These are phyloP conservation scores for Penstemon eatonii DNA, from an alignment of 257 asterid species.

Conservation along the genomic window DNA sequence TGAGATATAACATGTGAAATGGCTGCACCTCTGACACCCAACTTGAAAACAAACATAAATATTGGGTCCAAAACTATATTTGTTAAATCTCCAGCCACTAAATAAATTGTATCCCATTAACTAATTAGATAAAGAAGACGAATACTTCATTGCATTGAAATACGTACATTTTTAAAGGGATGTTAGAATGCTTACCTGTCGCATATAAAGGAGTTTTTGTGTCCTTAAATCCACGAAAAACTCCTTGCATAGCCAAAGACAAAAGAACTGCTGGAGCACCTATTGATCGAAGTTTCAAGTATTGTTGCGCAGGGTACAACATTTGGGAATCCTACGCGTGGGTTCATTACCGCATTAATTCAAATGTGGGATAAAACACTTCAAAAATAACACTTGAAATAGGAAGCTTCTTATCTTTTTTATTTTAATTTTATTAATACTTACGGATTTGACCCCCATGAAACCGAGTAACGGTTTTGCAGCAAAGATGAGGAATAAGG, in stretches of 20 bases:
- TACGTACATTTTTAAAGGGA: background rate
- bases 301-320: conserved; percentile 59
- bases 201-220: conserved; percentile 75
- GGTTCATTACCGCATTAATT: too few relatives aligned
- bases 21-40: conserved; percentile 76
- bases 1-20: conserved; percentile 75
- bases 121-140: conserved; percentile 5
- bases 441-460: conserved; percentile 75
- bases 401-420: background rate
- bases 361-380: too few relatives aligned
- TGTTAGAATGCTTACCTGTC: conserved; percentile 44
- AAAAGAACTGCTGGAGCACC: conserved; percentile 84
- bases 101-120: background rate
- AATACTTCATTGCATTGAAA: conserved; percentile 1
- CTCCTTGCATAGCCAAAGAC: conserved; percentile 83
- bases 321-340: conserved; percentile 51
- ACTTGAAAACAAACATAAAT: conserved; percentile 50
- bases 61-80: conserved; percentile 68
- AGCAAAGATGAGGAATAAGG: conserved; percentile 47
- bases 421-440: conserved; percentile 7
- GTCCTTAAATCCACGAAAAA: conserved; percentile 77
- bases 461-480: conserved; percentile 63
- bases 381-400: background rate
- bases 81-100: conserved; percentile 66
- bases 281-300: conserved; percentile 63